These are phyloP conservation scores for Corniculantispora saksenae DNA, from an alignment of 2,329 filamentous ascomycete genomes.

Conservation along the genomic window DNA sequence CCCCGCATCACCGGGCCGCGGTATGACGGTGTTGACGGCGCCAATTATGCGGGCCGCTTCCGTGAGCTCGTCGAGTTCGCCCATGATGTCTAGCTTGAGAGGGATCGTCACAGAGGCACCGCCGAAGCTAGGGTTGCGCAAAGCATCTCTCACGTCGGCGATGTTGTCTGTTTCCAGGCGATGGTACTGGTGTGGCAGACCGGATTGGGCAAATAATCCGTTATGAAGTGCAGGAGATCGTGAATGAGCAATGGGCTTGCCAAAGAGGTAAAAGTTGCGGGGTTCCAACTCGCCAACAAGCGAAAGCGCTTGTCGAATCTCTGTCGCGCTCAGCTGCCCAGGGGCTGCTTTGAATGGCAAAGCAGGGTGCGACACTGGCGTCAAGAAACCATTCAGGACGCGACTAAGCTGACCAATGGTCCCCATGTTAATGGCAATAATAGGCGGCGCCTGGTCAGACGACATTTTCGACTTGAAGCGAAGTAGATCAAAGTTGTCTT, in stretches of 20 bases:
- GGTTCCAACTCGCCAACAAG: slow-evolving; percentile 76
- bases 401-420: slow-evolving; percentile 82
- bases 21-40: slow-evolving; percentile 91
- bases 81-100: slow-evolving; percentile 85
- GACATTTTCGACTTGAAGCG: slow-evolving; percentile 79
- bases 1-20: slow-evolving; percentile 41
- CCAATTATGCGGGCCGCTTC: slow-evolving; percentile 80
- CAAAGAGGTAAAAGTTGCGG: slow-evolving; percentile 84
- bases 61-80: slow-evolving; percentile 76
- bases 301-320: slow-evolving; percentile 78
- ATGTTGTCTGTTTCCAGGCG: slow-evolving; percentile 71
- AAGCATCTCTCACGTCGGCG: slow-evolving; percentile 61
- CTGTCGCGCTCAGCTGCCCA: slow-evolving; percentile 85
- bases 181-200: slow-evolving; percentile 82
- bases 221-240: slow-evolving; percentile 91
- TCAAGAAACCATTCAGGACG: slow-evolving; percentile 89
- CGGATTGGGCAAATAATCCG: slow-evolving; percentile 71
- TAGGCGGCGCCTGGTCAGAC: slow-evolving; percentile 71
- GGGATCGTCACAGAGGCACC: slow-evolving; percentile 96
- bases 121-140: slow-evolving; percentile 75
- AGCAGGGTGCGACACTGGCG: slow-evolving; percentile 85
- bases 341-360: slow-evolving; percentile 93
- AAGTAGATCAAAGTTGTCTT: slow-evolving; percentile 84
- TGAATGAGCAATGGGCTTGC: slow-evolving; percentile 78
- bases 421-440: slow-evolving; percentile 98